Percentiles rank a stretch among this genome's conserved stretches.
Evolutionary conservation across 257 asterid genomes (phyloP).

Genomic region (Linderniella brevidens): DNA sequence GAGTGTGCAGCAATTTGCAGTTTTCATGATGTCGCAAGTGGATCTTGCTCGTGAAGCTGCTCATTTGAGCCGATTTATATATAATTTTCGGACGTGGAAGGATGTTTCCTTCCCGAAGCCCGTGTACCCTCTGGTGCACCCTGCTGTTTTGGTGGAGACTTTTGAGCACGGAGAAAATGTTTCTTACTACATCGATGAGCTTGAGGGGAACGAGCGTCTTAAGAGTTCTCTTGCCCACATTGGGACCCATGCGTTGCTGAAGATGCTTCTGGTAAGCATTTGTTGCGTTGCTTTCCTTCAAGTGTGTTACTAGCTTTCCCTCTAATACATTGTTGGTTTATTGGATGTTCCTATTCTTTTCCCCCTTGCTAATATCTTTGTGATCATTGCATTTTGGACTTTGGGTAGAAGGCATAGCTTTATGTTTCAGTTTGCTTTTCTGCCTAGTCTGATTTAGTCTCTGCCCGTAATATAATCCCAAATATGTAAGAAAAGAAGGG

Average conservation of each 20-base stretch:
- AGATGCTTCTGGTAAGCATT: slow-evolving; percentile 1
- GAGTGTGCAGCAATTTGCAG: slow-evolving; percentile 72
- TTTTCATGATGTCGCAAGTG: slow-evolving; percentile 88
- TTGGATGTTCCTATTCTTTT: no score
- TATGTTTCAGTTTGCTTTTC: no score
- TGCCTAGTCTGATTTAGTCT: no score
- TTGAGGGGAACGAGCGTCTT: slow-evolving; percentile 20
- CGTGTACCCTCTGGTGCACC: slow-evolving; percentile 87
- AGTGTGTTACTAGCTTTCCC: no score
- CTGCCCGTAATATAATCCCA: no score
- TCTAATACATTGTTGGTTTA: no score
- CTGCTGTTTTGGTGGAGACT: slow-evolving; percentile 81
- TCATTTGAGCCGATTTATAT: slow-evolving; percentile 72
- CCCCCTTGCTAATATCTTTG: no score
- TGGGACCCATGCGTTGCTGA: background rate
- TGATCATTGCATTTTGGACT: no score
- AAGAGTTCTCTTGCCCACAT: background rate
- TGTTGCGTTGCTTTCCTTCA: background rate
- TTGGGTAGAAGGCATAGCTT: no score
- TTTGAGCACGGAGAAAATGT: slow-evolving; percentile 86
- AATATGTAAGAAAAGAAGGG: no score
- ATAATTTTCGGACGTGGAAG: slow-evolving; percentile 77
- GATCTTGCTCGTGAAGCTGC: slow-evolving; percentile 89
- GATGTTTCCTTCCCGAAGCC: slow-evolving; percentile 85
- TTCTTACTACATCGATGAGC: slow-evolving; percentile 51